These are phyloP conservation scores for Ceratocystis smalleyi DNA, from an alignment of 2,329 filamentous ascomycete genomes.

Conservation along the genomic window DNA sequence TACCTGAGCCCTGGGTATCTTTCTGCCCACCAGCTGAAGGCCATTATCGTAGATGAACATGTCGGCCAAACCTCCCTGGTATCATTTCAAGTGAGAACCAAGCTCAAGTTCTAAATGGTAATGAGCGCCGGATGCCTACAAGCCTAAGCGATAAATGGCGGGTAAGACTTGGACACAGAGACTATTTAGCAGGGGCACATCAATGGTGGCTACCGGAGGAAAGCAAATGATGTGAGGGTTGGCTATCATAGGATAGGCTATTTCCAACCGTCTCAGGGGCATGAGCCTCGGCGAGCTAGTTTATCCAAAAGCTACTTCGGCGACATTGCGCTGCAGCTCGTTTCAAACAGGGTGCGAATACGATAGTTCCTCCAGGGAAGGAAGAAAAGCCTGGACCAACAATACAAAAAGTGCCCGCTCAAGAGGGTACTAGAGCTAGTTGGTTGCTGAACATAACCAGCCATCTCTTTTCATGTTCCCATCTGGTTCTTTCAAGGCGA, in stretches of 20 bases:
- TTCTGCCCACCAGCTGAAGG: constrained; percentile 49
- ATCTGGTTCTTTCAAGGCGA: no score
- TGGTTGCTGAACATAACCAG: no score
- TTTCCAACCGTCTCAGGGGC: background rate
- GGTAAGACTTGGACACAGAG: constrained; percentile 63
- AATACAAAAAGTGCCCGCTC: no score
- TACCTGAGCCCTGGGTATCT: constrained; percentile 46
- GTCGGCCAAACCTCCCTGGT: constrained; percentile 68
- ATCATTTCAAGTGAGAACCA: constrained; percentile 71
- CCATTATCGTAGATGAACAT: constrained; percentile 66
- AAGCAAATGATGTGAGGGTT: constrained; percentile 64
- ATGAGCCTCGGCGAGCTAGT: background rate
- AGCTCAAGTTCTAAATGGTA: constrained; percentile 47
- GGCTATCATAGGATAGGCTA: constrained; percentile 44
- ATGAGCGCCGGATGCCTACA: constrained; percentile 69
- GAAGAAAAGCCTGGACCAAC: no score
- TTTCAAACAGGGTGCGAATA: no score
- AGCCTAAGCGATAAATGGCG: constrained; percentile 55
- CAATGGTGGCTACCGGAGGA: constrained; percentile 55
- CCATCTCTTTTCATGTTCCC: no score
- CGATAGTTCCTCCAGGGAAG: no score
- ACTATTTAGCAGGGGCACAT: constrained; percentile 61
- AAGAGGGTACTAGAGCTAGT: no score
- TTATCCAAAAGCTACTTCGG: no score
- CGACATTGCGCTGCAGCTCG: no score